A percentile compares a stretch with the other conserved stretches of the same genome.
These are phyloP conservation scores for Boechera stricta DNA, from an alignment of 345 rosid species.

Conservation along the genomic window DNA sequence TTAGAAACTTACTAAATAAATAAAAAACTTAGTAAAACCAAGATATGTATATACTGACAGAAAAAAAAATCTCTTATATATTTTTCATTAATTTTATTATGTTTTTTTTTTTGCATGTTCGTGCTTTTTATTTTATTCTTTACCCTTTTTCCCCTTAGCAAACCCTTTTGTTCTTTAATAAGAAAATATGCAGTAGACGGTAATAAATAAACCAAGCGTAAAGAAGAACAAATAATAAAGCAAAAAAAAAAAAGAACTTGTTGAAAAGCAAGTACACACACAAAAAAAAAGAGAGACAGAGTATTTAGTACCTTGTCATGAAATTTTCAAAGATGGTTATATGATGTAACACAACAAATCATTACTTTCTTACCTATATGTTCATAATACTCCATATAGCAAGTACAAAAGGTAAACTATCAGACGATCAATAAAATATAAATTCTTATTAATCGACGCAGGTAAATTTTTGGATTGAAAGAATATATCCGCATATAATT, in stretches of 20 bases:
- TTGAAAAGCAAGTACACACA: neutral
- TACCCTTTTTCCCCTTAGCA: constrained; percentile 29
- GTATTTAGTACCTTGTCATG: neutral
- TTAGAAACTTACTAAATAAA: neutral
- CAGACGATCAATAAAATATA: neutral
- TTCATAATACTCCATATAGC: neutral
- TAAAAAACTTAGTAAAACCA: neutral
- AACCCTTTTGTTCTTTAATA: constrained; percentile 26
- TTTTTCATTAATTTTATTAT: constrained; percentile 1
- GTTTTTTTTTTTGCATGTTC: constrained; percentile 8
- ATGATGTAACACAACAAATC: constrained; percentile 3
- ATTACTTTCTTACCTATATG: neutral
- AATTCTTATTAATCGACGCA: neutral
- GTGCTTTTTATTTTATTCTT: constrained; percentile 14
- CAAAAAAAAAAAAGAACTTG: constrained; percentile 20
- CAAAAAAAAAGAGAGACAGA: neutral
- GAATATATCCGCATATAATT: neutral
- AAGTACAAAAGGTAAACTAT: neutral
- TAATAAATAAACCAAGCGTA: constrained; percentile 29
- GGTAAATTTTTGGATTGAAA: neutral
- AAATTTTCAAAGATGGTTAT: constrained; percentile 2
- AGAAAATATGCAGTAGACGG: constrained; percentile 5
- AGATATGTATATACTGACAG: neutral
- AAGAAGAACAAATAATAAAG: constrained; percentile 31
- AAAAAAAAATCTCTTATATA: neutral